Evolutionary conservation across 441 rosid genomes (phyloP), one percentile per base, ranked within the genome.

Genomic region (Corymbia citriodora): DNA sequence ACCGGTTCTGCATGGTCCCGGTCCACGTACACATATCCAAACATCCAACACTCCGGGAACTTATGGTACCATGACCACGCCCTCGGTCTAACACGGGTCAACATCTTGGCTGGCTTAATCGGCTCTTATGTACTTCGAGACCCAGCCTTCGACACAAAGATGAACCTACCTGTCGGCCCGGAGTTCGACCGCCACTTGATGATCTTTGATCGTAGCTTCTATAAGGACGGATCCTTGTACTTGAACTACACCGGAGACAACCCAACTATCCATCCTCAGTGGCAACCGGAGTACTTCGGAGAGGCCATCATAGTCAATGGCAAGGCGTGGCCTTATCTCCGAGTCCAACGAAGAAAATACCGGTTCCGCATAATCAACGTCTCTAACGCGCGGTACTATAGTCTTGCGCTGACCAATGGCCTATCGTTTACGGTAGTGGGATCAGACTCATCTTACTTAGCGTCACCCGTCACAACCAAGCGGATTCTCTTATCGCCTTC

Each of bases 51-150:
- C 1, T 99, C 99, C 14, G 99, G 99, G 49, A 98, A 92, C 91
- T 90, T 98, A 88, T 98, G 99, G 99, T 98, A 98, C 92, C 99
- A 97, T 65, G 99, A 98, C 92, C 99, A 98, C 55, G 96, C 99
- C 91, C 93, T 95, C 95, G 99, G 99, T 31, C 93, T 98, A 94
- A 98, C 99, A 9, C 89, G 99, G 72, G 95, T 96, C 93, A 98
- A 98, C 95, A 89, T 96, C 4, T 89, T 98, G 85, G 99, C 99
- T 6, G 99, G 99, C 79, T 87, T 98, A 89, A 23, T 95, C 31
- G 99, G 98, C 15, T 95, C 98, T 16, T 98, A 97, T 33, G 87
- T 95, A 55, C 92, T 98, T 36, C 98, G 97, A 16, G 94, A 97
- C 74, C 95, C 94, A 12, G 91, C 87, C 4, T 91, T 95, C 9